Base-by-base conservation (phyloP, 2,329 filamentous ascomycete genomes). In the Lachnellula suecica region DNA sequence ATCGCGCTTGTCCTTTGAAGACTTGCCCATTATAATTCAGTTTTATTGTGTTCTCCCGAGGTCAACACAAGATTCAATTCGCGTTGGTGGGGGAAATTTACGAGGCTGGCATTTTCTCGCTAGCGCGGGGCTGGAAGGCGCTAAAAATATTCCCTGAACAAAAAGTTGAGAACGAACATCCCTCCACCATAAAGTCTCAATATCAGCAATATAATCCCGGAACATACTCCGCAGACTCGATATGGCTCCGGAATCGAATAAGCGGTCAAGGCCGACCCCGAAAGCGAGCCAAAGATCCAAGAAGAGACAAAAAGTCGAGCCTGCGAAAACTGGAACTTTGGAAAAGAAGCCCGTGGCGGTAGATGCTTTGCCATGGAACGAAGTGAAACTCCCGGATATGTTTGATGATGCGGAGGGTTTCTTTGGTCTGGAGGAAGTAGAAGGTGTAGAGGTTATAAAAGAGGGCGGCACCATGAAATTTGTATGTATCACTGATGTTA, bases 1-100 rank as follows among this genome's bases (percentile, higher is more conserved):
- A 71, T 99, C 94, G 48, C 94, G 89, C 74, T 99, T 99, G 69
- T 99, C 94, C 72, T 99, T 99, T 44, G 93, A 97, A 1, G 94
- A 96, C 71, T 97, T 97, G 1, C 92, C 92, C 92, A 96, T 96
- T 15, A 48, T 56, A 20, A 44, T 5, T 19, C 9, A 10, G 23
- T 11, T 29, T 50, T 35, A 27, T 23, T 35, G 45, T 48, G 44
- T 52, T n/a, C n/a, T n/a, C n/a, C n/a, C n/a, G n/a, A n/a, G n/a
- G n/a, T n/a, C n/a, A n/a, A n/a, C n/a, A n/a, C n/a, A n/a, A n/a
- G n/a, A 20, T 38, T 13, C 3, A 20, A 20, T 38, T 38, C 15
- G 9, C 15, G 10, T 38, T 41, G 47, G 38, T n/a, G 47, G 19
- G 31, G 29, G 44, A 46, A 44, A 25, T 48, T 9, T 11, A 43